Percentiles rank a stretch among this genome's conserved stretches.
These are phyloP conservation scores for Croton setiger DNA, from an alignment of 441 rosid genomes.

Conservation along the genomic window DNA sequence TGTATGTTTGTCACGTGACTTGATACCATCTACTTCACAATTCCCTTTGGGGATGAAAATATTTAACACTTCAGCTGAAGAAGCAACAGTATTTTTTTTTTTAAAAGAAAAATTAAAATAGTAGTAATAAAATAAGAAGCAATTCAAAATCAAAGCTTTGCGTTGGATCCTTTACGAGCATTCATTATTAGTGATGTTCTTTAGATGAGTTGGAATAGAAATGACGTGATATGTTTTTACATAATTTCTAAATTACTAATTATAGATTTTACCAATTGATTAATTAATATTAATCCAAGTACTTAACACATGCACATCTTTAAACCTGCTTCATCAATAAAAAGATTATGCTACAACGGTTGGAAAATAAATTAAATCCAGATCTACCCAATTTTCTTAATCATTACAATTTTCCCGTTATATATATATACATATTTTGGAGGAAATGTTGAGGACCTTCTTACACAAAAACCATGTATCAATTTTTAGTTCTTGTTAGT, in stretches of 20 bases:
- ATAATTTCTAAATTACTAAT: constrained; percentile 4
- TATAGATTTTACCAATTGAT: not conserved
- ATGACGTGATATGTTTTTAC: not conserved
- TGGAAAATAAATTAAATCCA: not conserved
- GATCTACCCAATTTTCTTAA: not conserved
- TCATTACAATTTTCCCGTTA: not conserved
- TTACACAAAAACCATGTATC: no score
- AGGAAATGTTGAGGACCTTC: no score
- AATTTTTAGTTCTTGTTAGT: no score
- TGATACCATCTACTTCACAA: constrained; percentile 18
- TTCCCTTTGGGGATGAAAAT: no score
- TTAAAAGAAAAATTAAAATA: no score
- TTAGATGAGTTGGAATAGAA: not conserved
- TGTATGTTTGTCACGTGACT: constrained; percentile 24
- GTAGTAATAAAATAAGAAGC: not conserved
- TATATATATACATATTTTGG: no score
- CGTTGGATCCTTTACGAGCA: not conserved
- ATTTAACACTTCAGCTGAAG: no score
- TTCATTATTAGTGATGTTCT: not conserved
- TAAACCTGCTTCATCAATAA: not conserved
- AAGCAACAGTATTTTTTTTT: no score
- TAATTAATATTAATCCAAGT: not conserved
- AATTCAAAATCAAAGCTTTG: not conserved
- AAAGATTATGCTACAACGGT: not conserved
- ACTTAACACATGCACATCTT: not conserved